phyloP scores from a whole-genome alignment of 805 yeast genomes.

The fission yeast (Schizosaccharomyces pombe) region ASM294v3 CU329670.1:801501-802000 shows the following conservation, averaged over 20 bases:
- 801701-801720: conserved; percentile 73
- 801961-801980: conserved; percentile 46
- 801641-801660: conserved; percentile 60
- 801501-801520: background rate
- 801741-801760: conserved; percentile 62
- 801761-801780: conserved; percentile 60
- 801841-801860: conserved; percentile 40
- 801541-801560: conserved; percentile 14
- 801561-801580: conserved; percentile 29
- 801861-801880: conserved; percentile 42
- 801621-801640: conserved; percentile 54
- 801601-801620: conserved; percentile 78
- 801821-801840: conserved; percentile 93
- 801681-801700: conserved; percentile 62
- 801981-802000: conserved; percentile 76
- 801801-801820: conserved; percentile 79
- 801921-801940: conserved; percentile 82
- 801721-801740: conserved; percentile 69
- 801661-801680: conserved; percentile 50
- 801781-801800: conserved; percentile 51
- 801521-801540: conserved; percentile 10
- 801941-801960: conserved; percentile 54
- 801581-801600: conserved; percentile 55
- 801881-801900: conserved; percentile 59
- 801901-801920: conserved; percentile 83